Conservation (phyloP, 176 grass and related monocot genomes). For the Carex kokanica region DNA sequence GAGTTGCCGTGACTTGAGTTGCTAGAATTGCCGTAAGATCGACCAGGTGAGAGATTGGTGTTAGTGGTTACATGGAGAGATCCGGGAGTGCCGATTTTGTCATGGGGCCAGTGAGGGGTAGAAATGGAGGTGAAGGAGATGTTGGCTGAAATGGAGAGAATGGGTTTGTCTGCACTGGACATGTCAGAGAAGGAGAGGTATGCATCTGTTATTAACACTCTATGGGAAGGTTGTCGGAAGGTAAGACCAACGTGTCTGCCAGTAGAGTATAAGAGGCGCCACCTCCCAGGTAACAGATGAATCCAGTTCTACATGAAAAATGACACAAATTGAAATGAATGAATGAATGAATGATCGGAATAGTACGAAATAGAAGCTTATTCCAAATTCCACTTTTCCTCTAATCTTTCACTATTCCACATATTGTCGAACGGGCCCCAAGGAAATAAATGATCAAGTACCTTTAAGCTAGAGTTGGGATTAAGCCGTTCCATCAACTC, state of each 20-base stretch:
- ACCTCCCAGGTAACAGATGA: conserved; percentile 58
- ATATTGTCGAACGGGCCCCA: no score
- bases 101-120: conserved; percentile 65
- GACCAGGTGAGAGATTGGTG: conserved; percentile 53
- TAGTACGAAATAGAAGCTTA: no score
- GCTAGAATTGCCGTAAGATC: conserved; percentile 47
- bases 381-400: no score
- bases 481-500: conserved; percentile 92
- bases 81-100: conserved; percentile 70
- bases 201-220: conserved; percentile 59
- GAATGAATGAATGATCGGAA: not conserved
- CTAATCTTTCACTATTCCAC: no score
- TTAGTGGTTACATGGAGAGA: conserved; percentile 46
- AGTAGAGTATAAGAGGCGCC: conserved; percentile 82
- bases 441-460: conserved; percentile 24
- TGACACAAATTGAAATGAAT: conserved; percentile 6
- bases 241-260: conserved; percentile 87
- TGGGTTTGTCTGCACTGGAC: conserved; percentile 20
- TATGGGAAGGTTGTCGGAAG: conserved; percentile 62
- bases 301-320: conserved; percentile 65
- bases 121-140: conserved; percentile 86
- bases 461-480: conserved; percentile 57
- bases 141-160: conserved; percentile 54
- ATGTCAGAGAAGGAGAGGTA: conserved; percentile 46
- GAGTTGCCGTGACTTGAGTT: conserved; percentile 47